phyloP scores from a whole-genome alignment of 2,329 filamentous ascomycete species.

The Colletotrichum agaves region DNA sequence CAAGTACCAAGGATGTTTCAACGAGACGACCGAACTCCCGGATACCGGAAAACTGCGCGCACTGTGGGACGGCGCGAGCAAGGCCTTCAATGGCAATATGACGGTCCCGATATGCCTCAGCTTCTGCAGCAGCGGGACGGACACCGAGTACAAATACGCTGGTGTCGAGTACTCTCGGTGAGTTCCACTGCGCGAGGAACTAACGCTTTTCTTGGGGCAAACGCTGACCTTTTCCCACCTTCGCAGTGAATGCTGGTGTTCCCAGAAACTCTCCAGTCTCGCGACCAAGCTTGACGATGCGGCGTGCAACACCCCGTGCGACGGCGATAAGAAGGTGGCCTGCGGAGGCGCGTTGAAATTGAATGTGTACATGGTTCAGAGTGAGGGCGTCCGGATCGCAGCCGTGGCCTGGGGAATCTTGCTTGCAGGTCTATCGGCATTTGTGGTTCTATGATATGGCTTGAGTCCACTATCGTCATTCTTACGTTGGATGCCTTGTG shows the following conservation, averaged over 20 bases:
- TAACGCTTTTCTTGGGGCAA: background rate
- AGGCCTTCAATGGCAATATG: slow-evolving; percentile 56
- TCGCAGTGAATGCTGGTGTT: slow-evolving; percentile 69
- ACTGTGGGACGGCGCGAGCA: slow-evolving; percentile 54
- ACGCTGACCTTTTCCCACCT: background rate
- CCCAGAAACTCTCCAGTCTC: slow-evolving; percentile 58
- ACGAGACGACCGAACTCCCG: slow-evolving; percentile 62
- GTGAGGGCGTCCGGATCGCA: background rate
- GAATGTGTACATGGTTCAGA: slow-evolving; percentile 52
- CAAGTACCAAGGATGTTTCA: slow-evolving; percentile 67
- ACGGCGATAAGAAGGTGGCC: slow-evolving; percentile 60
- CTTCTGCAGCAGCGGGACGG: slow-evolving; percentile 57
- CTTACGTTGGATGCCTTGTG: background rate
- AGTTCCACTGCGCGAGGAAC: slow-evolving; percentile 21
- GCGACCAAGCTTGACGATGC: slow-evolving; percentile 57
- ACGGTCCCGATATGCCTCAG: slow-evolving; percentile 62
- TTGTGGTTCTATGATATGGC: background rate
- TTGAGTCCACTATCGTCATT: background rate
- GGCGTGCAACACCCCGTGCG: slow-evolving; percentile 63
- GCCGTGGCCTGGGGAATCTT: slow-evolving; percentile 9
- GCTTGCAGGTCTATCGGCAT: background rate
- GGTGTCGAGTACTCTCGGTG: slow-evolving; percentile 65
- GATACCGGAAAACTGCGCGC: slow-evolving; percentile 56
- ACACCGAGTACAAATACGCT: slow-evolving; percentile 58
- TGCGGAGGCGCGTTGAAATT: slow-evolving; percentile 66